These are phyloP conservation scores for Naumovozyma baii DNA, from an alignment of 805 yeast species.

Conservation along the genomic window DNA sequence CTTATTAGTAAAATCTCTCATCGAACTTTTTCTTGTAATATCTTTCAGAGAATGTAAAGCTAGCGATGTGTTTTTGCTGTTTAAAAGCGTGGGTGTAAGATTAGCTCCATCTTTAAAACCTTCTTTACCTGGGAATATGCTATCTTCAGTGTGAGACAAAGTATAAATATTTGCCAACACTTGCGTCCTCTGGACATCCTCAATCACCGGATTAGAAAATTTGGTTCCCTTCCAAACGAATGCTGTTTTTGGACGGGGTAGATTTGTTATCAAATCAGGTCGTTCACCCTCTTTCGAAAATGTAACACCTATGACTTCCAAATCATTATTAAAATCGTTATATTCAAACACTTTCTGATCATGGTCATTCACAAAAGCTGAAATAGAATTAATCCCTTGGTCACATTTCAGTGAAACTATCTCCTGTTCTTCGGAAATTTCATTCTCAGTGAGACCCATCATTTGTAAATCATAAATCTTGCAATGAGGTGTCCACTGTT, in stretches of 20 bases:
- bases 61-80: constrained; percentile 9
- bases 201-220: constrained; percentile 18
- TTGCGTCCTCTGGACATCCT: constrained; percentile 17
- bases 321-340: not conserved
- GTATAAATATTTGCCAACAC: constrained; percentile 18
- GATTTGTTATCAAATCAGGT: not conserved
- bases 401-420: constrained; percentile 45
- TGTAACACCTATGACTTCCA: not conserved
- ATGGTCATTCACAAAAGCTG: constrained; percentile 57
- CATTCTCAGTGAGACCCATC: constrained; percentile 97
- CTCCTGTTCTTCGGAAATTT: constrained; percentile 52
- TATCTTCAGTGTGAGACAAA: not conserved
- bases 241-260: constrained; percentile 4
- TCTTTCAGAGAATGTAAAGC: constrained; percentile 24
- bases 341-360: constrained; percentile 47
- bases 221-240: constrained; percentile 24
- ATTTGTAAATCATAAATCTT: constrained; percentile 91
- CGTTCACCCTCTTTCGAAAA: not conserved
- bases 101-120: constrained; percentile 1
- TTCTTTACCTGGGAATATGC: not conserved
- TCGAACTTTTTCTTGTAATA: constrained; percentile 14
- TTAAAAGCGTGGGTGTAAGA: constrained; percentile 2
- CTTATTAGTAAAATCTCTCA: constrained; percentile 19
- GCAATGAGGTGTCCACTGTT: constrained; percentile 86
- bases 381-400: constrained; percentile 32